Conservation (phyloP, 768 basidiomycete species). For the Mycena rebaudengoi region DNA sequence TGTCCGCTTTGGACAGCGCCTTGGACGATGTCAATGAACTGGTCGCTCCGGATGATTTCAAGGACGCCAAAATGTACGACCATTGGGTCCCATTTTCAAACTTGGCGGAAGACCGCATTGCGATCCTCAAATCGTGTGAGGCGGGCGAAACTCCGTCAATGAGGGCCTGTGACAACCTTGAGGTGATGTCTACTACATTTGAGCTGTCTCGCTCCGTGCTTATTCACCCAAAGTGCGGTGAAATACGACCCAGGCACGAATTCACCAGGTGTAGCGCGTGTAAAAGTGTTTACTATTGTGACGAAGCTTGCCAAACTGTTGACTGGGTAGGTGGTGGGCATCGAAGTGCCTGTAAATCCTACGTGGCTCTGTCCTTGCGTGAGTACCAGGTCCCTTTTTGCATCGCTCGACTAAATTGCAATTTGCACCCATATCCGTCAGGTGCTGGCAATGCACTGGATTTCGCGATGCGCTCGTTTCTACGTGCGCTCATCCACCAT, state of each 20-base stretch:
- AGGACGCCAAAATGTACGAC: not conserved
- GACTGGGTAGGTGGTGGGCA: slow-evolving; percentile 4
- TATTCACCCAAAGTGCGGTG: not conserved
- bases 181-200: not conserved
- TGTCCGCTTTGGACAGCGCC: not conserved
- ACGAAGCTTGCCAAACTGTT: not conserved
- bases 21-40: not conserved
- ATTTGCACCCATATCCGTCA: not conserved
- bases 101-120: not conserved
- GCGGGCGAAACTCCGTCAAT: not conserved
- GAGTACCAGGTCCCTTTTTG: no score
- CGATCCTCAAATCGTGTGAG: not conserved
- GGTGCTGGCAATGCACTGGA: not conserved
- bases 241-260: not conserved
- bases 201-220: not conserved
- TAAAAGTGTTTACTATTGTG: not conserved
- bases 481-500: no score
- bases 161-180: not conserved
- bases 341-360: not conserved
- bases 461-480: no score
- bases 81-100: not conserved
- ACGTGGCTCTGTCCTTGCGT: not conserved
- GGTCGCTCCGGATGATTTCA: not conserved
- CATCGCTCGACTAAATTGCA: no score
- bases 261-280: not conserved